phyloP scores from a whole-genome alignment of 2,329 filamentous ascomycete genomes.

The Lachnellula occidentalis region DNA sequence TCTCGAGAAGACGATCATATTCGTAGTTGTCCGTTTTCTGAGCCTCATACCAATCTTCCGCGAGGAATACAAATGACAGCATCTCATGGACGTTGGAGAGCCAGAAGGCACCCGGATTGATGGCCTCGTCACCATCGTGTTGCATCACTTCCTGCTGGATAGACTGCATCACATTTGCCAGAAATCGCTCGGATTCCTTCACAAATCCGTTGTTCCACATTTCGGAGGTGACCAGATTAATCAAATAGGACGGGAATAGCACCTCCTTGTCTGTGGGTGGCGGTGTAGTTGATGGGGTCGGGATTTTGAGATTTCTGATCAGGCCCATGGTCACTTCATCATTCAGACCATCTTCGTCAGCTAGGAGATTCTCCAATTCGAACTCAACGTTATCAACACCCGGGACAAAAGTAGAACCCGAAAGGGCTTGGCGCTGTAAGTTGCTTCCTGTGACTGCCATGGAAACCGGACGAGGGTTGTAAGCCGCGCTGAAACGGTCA shows the following conservation, averaged over 20 bases:
- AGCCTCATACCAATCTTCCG: conserved; percentile 98
- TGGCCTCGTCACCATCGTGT: conserved; percentile 92
- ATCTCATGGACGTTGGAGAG: conserved; percentile 99
- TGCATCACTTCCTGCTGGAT: conserved; percentile 99
- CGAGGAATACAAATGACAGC: conserved; percentile 98
- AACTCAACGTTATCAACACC: conserved; percentile 87
- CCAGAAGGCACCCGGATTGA: conserved; percentile 98
- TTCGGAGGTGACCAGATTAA: conserved; percentile 97
- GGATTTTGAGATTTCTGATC: conserved; percentile 95
- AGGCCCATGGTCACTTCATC: conserved; percentile 95
- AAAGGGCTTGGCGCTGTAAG: conserved; percentile 63
- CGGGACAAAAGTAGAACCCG: conserved; percentile 72
- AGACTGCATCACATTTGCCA: conserved; percentile 99
- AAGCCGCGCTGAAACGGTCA: conserved; percentile 86
- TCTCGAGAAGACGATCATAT: conserved; percentile 94
- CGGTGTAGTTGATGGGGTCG: conserved; percentile 76
- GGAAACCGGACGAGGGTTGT: conserved; percentile 91
- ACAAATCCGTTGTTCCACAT: conserved; percentile 99
- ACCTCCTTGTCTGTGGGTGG: conserved; percentile 97
- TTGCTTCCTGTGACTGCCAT: conserved; percentile 75
- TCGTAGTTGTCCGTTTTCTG: conserved; percentile 99
- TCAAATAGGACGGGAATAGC: conserved; percentile 95
- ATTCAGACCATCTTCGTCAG: conserved; percentile 92
- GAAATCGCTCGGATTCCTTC: conserved; percentile 97
- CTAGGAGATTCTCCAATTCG: conserved; percentile 88